Evolutionary conservation across 352 stramenopile genomes (phyloP).

Genomic region (Phytophthora pluvialis): DNA sequence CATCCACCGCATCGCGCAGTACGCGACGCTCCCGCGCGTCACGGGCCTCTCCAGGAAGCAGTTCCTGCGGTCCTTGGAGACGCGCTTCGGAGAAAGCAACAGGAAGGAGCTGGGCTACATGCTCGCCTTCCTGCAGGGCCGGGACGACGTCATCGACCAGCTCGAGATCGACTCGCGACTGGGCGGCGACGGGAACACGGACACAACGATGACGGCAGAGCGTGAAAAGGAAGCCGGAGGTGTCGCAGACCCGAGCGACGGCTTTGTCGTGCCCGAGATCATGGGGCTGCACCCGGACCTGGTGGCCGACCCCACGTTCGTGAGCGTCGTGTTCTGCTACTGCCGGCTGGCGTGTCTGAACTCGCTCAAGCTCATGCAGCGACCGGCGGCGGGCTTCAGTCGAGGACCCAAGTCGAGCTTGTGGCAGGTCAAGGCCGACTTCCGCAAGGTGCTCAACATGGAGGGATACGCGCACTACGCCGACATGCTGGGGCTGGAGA

Average conservation of each 20-base stretch:
- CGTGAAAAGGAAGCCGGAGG: not conserved
- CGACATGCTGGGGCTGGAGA: slow-evolving; percentile 81
- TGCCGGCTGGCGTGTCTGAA: slow-evolving; percentile 84
- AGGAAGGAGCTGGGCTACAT: slow-evolving; percentile 70
- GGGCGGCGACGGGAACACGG: slow-evolving; percentile 4
- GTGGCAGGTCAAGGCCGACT: slow-evolving; percentile 86
- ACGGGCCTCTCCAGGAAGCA: slow-evolving; percentile 78
- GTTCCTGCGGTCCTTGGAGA: slow-evolving; percentile 79
- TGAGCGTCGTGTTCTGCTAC: slow-evolving; percentile 85
- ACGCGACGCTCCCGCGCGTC: slow-evolving; percentile 78
- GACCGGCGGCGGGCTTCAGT: slow-evolving; percentile 50
- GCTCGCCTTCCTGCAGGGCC: slow-evolving; percentile 76
- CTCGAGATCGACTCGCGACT: slow-evolving; percentile 57
- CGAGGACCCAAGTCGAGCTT: slow-evolving; percentile 74
- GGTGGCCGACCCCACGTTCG: slow-evolving; percentile 74
- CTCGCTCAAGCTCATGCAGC: slow-evolving; percentile 80
- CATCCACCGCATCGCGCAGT: slow-evolving; percentile 81
- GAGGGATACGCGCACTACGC: slow-evolving; percentile 74
- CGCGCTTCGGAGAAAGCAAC: slow-evolving; percentile 64
- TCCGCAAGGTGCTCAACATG: slow-evolving; percentile 78
- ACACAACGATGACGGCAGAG: not conserved
- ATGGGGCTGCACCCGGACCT: slow-evolving; percentile 82
- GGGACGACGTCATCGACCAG: slow-evolving; percentile 74
- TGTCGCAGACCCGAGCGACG: slow-evolving; percentile 9
- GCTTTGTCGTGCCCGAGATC: slow-evolving; percentile 70